Evolutionary conservation across 2,329 filamentous ascomycete species (phyloP).

Genomic region (Paradendryphiella salina): DNA sequence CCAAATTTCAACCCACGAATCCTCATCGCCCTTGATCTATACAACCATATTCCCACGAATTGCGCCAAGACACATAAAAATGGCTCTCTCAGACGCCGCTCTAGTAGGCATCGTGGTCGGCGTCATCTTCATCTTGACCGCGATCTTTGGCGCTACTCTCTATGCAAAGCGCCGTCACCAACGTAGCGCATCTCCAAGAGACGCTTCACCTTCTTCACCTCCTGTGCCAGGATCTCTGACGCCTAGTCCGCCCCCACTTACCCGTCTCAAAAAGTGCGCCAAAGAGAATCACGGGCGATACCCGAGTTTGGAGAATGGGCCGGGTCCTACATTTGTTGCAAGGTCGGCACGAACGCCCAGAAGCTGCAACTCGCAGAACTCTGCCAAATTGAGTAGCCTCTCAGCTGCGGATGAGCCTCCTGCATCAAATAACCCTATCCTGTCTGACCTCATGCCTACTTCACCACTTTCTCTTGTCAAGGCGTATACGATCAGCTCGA

Average conservation of each 20-base stretch:
- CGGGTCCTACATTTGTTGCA: slow-evolving; percentile 1
- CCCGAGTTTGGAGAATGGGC: slow-evolving; percentile 5
- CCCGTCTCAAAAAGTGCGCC: neutral
- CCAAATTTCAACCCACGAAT: neutral
- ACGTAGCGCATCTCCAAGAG: neutral
- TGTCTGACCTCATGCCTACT: neutral
- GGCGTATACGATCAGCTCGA: too few relatives aligned
- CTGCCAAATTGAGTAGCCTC: neutral
- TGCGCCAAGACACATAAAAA: neutral
- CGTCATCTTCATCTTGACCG: neutral
- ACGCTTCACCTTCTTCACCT: neutral
- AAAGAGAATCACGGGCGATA: neutral
- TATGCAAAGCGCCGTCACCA: neutral
- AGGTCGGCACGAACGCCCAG: neutral
- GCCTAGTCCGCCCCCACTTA: neutral
- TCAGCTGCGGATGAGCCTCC: neutral
- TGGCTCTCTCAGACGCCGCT: neutral
- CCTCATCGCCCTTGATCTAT: neutral
- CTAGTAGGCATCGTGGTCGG: neutral
- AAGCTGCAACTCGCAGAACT: neutral
- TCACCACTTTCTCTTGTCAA: too few relatives aligned
- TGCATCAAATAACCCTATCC: neutral
- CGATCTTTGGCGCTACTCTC: neutral
- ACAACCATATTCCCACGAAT: too few relatives aligned
- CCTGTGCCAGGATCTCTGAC: neutral